Conservation (phyloP, 495 filamentous ascomycete genomes). For the Letharia columbiana region DNA sequence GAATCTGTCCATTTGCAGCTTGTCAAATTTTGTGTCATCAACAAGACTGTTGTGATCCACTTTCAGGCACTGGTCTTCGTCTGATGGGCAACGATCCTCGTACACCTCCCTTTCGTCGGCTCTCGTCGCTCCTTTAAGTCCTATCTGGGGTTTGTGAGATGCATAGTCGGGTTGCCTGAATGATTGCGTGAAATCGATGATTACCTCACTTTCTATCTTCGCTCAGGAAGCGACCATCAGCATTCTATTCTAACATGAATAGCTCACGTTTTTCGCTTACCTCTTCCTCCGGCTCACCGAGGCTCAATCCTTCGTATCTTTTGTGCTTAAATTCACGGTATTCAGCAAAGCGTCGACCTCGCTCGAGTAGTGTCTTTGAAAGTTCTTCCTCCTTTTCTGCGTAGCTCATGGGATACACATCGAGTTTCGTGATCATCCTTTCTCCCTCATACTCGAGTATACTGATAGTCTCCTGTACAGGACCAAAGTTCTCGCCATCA, state of each 20-base stretch:
- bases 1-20: background rate
- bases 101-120: background rate
- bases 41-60: background rate
- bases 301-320: conserved; percentile 1
- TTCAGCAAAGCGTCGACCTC: too few species aligned
- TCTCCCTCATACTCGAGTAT: conserved; percentile 1
- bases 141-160: background rate
- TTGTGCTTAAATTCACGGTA: background rate
- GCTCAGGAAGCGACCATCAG: background rate
- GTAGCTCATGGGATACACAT: background rate
- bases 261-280: background rate
- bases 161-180: background rate
- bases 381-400: too few species aligned
- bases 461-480: background rate
- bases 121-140: background rate
- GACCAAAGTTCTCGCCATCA: conserved; percentile 3
- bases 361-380: too few species aligned
- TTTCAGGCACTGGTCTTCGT: background rate
- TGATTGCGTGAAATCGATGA: background rate
- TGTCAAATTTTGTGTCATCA: background rate
- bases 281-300: background rate
- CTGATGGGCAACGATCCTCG: background rate
- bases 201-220: background rate
- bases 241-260: background rate
- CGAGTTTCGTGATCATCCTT: background rate